Conservation (phyloP, 1,139 yeast genomes). For the Kazachstania sp. region DNA sequence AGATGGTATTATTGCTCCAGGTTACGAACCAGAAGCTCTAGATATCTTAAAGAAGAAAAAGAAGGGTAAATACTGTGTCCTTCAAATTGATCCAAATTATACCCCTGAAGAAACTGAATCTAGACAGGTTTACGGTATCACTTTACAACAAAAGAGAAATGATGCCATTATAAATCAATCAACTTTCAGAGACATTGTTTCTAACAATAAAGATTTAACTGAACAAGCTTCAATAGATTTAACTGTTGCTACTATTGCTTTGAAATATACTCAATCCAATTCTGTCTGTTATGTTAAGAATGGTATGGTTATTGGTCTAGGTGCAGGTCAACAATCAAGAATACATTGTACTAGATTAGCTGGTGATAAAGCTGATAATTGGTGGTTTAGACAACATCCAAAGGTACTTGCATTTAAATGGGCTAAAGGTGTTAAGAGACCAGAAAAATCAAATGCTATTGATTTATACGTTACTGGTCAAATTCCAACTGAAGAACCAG, state of each 20-base stretch:
- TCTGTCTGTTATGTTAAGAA: constrained; percentile 97
- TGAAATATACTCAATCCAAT: constrained; percentile 95
- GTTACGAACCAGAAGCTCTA: constrained; percentile 85
- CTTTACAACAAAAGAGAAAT: constrained; percentile 92
- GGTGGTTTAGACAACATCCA: constrained; percentile 99
- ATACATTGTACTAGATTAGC: constrained; percentile 98
- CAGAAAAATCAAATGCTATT: constrained; percentile 96
- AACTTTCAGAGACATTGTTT: constrained; percentile 85
- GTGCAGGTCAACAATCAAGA: constrained; percentile 99
- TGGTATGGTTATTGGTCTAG: constrained; percentile 98
- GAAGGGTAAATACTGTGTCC: constrained; percentile 92
- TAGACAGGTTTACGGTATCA: constrained; percentile 92
- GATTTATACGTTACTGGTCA: constrained; percentile 87
- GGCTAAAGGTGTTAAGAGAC: constrained; percentile 98
- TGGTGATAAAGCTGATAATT: constrained; percentile 98
- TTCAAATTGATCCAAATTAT: constrained; percentile 92
- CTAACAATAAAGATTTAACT: constrained; percentile 74
- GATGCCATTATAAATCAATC: constrained; percentile 88
- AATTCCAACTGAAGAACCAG: constrained; percentile 88
- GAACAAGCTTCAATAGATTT: constrained; percentile 89
- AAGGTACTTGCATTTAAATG: constrained; percentile 85
- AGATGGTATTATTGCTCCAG: constrained; percentile 99
- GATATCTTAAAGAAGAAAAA: constrained; percentile 83
- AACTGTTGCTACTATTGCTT: constrained; percentile 93
- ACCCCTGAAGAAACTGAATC: constrained; percentile 74